A percentile compares a stretch with the other conserved stretches of the same genome.
phyloP scores from a whole-genome alignment of 495 filamentous ascomycete genomes.

The Talaromyces liani region DNA sequence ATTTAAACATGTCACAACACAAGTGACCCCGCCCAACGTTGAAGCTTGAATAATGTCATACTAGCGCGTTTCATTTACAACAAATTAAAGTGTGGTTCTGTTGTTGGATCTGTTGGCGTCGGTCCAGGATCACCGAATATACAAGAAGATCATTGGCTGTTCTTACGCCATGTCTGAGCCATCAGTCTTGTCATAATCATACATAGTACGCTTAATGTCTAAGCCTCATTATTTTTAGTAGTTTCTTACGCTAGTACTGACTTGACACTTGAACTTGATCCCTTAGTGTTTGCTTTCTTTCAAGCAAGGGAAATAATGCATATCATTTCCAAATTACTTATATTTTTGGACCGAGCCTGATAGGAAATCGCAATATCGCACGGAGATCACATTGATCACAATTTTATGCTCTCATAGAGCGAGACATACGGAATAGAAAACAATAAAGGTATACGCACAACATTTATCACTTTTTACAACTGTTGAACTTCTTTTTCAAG shows the following conservation, averaged over 20 bases:
- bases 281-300: too few relatives aligned
- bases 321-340: too few relatives aligned
- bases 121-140: too few relatives aligned
- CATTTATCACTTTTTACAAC: conserved; percentile 1
- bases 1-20: neutral
- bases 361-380: too few relatives aligned
- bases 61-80: neutral
- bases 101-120: neutral
- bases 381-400: neutral
- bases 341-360: too few relatives aligned
- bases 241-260: neutral
- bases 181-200: neutral
- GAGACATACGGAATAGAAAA: neutral
- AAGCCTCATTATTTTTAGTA: neutral
- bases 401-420: neutral
- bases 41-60: neutral
- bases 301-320: too few relatives aligned
- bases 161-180: neutral
- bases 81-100: neutral
- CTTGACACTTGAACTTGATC: too few relatives aligned
- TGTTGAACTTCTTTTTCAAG: conserved; percentile 10
- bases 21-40: neutral
- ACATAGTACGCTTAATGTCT: neutral
- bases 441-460: neutral
- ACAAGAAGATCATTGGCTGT: neutral